phyloP scores from a whole-genome alignment of 768 basidiomycete species.

The Amanita jacksonii region DNA sequence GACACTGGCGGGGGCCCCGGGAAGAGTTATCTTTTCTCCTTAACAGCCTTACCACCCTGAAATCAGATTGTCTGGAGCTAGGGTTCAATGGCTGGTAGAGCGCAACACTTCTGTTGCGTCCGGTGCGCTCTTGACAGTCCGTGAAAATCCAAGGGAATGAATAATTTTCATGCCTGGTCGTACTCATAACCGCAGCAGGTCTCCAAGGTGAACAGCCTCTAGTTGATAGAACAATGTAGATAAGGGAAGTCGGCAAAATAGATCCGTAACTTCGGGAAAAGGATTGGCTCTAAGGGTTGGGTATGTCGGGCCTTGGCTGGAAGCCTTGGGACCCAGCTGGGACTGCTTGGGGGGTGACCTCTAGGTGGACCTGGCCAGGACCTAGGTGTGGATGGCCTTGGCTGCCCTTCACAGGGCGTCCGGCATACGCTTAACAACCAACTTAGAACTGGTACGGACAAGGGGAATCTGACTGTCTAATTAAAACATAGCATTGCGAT shows the following conservation, averaged over 20 bases:
- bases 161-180: constrained; percentile 62
- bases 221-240: constrained; percentile 75
- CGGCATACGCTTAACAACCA: constrained; percentile 53
- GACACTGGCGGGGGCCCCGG: constrained; percentile 59
- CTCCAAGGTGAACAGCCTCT: constrained; percentile 78
- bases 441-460: too few species aligned
- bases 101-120: constrained; percentile 62
- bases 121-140: constrained; percentile 60
- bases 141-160: constrained; percentile 72
- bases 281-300: too few species aligned
- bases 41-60: constrained; percentile 64
- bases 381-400: not conserved
- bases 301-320: too few species aligned
- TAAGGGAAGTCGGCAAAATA: constrained; percentile 74
- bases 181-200: constrained; percentile 76
- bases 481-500: constrained; percentile 79
- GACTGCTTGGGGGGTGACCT: too few species aligned
- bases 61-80: constrained; percentile 69
- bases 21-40: constrained; percentile 77
- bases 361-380: constrained; percentile 3
- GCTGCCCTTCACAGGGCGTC: too few species aligned
- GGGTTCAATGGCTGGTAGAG: constrained; percentile 66
- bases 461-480: constrained; percentile 81
- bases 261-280: too few species aligned
- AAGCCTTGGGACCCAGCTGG: too few species aligned